Evolutionary conservation across 108 stramenopile species (phyloP).

Genomic region (Cyclotella sp.): DNA sequence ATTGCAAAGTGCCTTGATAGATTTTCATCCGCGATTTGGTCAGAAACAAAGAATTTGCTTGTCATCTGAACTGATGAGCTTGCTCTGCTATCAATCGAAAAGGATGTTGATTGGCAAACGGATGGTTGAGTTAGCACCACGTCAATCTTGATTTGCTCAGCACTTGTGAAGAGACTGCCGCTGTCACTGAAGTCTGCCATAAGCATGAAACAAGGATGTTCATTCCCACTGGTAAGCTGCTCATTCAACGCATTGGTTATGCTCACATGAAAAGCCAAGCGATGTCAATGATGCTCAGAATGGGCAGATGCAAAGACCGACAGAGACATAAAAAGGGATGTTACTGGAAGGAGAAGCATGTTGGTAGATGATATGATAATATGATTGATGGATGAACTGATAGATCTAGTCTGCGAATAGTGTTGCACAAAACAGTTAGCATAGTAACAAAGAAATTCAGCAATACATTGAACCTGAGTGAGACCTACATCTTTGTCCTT

Average conservation of each 20-base stretch:
- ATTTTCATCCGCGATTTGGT: neutral
- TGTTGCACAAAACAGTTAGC: too few relatives aligned
- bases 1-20: neutral
- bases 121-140: constrained; percentile 1
- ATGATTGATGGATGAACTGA: too few relatives aligned
- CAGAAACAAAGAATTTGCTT: neutral
- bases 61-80: neutral
- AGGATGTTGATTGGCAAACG: neutral
- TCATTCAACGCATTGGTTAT: neutral
- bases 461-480: too few relatives aligned
- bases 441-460: too few relatives aligned
- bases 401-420: too few relatives aligned
- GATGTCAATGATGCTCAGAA: neutral
- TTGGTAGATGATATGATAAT: too few relatives aligned
- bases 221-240: neutral
- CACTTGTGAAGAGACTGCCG: too few relatives aligned
- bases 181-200: neutral
- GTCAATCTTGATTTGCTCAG: neutral
- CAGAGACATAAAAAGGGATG: too few relatives aligned
- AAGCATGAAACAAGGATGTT: constrained; percentile 3
- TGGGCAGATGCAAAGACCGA: too few relatives aligned
- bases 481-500: too few relatives aligned
- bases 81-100: neutral
- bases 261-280: neutral
- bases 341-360: too few relatives aligned